Evolutionary conservation across 2,329 filamentous ascomycete species (phyloP).

Genomic region (Parastagonospora nodorum): DNA sequence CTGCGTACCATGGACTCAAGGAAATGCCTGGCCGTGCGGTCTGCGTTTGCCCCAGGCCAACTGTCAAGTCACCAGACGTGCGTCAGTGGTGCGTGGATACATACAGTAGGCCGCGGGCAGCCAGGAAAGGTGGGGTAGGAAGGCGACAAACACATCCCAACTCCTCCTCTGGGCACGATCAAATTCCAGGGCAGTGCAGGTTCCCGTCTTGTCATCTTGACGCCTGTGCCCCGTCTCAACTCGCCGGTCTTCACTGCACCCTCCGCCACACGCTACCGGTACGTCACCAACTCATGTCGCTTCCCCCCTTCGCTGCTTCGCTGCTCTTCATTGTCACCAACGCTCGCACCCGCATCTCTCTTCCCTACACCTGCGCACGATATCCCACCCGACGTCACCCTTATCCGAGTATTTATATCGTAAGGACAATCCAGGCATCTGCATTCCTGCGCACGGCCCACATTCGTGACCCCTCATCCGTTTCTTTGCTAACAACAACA

Average conservation of each 20-base stretch:
- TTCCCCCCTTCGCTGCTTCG: background rate
- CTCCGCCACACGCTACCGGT: background rate
- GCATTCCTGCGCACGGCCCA: background rate
- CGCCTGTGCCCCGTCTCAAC: background rate
- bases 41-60: background rate
- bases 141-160: background rate
- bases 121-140: background rate
- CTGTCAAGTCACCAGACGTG: slow-evolving; percentile 9
- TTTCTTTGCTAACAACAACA: background rate
- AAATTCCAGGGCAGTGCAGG: background rate
- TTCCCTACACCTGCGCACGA: background rate
- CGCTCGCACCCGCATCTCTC: background rate
- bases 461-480: slow-evolving; percentile 2
- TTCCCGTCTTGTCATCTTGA: background rate
- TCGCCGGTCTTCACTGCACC: background rate
- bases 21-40: background rate
- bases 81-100: background rate
- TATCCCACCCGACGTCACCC: background rate
- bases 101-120: background rate
- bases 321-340: background rate
- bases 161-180: background rate
- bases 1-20: background rate
- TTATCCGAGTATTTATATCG: background rate
- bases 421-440: background rate
- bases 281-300: background rate